Evolutionary conservation across 2,329 filamentous ascomycete genomes (phyloP).

Genomic region (Exophiala dermatitidis): DNA sequence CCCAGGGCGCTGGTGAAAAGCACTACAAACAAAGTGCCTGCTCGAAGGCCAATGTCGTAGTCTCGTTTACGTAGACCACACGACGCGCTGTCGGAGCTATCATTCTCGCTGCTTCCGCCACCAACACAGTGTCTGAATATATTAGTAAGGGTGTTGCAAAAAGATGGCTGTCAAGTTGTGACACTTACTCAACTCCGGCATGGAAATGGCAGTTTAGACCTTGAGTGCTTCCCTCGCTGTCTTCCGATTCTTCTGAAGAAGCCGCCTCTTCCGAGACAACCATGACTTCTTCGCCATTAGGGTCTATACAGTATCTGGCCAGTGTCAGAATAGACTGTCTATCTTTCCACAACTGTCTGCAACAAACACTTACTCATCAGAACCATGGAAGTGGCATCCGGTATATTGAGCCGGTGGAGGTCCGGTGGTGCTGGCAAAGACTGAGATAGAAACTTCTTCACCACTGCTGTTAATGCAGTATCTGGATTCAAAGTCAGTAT

Average conservation of each 20-base stretch:
- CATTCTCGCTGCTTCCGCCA: constrained; percentile 34
- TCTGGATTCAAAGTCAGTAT: not conserved
- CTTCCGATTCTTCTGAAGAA: constrained; percentile 2
- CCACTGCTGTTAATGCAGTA: constrained; percentile 33
- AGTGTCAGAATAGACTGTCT: not conserved
- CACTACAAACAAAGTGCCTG: constrained; percentile 67
- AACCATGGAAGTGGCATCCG: constrained; percentile 56
- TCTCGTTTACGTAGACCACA: constrained; percentile 37
- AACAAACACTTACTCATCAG: constrained; percentile 43
- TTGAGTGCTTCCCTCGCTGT: constrained; percentile 27
- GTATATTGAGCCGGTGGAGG: constrained; percentile 56
- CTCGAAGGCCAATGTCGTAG: constrained; percentile 61
- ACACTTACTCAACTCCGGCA: constrained; percentile 61
- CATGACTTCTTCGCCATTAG: constrained; percentile 55
- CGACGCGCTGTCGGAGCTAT: constrained; percentile 33
- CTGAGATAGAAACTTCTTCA: constrained; percentile 34
- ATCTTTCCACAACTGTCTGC: constrained; percentile 23
- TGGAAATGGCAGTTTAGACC: constrained; percentile 63
- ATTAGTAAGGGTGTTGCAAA: not conserved
- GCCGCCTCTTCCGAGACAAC: constrained; percentile 39
- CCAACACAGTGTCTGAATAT: constrained; percentile 47
- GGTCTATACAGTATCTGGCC: constrained; percentile 57
- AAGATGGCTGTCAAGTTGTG: not conserved
- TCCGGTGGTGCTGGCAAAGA: constrained; percentile 48
- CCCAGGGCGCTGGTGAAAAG: constrained; percentile 61